Evolutionary conservation across 2,329 filamentous ascomycete species (phyloP).

Genomic region (Trichophyton benhamiae): DNA sequence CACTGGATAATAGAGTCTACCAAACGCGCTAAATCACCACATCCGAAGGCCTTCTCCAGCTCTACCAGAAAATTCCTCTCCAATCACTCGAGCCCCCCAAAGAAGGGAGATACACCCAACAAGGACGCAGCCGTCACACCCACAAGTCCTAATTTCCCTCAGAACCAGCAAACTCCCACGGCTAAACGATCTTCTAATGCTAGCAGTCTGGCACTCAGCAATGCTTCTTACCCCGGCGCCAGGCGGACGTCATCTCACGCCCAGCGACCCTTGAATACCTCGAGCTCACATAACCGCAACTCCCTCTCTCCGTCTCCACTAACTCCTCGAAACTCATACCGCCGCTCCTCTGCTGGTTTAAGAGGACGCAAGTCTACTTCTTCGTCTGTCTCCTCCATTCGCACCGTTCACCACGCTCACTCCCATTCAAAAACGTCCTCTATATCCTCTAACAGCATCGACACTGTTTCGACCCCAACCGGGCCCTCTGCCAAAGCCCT

Average conservation of each 20-base stretch:
- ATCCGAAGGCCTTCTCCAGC: conserved; percentile 23
- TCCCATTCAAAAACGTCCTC: conserved; percentile 90
- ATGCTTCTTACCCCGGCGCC: conserved; percentile 30
- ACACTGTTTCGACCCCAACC: conserved; percentile 55
- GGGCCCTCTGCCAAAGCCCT: conserved; percentile 43
- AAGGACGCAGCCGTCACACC: conserved; percentile 18
- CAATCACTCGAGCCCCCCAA: conserved; percentile 29
- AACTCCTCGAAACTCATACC: conserved; percentile 75
- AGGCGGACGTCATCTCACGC: conserved; percentile 28
- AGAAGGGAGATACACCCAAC: conserved; percentile 25
- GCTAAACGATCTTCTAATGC: conserved; percentile 31
- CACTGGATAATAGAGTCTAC: conserved; percentile 61
- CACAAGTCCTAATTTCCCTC: conserved; percentile 16
- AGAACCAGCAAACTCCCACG: conserved; percentile 24
- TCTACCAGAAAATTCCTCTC: conserved; percentile 27
- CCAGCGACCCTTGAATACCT: conserved; percentile 26
- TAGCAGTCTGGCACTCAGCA: conserved; percentile 32
- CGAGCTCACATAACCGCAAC: conserved; percentile 42
- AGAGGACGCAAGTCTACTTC: conserved; percentile 91
- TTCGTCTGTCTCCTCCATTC: conserved; percentile 83
- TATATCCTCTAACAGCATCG: conserved; percentile 68
- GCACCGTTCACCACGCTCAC: conserved; percentile 79
- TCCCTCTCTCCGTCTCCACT: conserved; percentile 77
- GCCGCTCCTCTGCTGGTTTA: conserved; percentile 69
- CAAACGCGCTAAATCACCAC: conserved; percentile 49